These are phyloP conservation scores for Silene noctiflora DNA, from an alignment of 179 eudicot genomes.

Conservation along the genomic window DNA sequence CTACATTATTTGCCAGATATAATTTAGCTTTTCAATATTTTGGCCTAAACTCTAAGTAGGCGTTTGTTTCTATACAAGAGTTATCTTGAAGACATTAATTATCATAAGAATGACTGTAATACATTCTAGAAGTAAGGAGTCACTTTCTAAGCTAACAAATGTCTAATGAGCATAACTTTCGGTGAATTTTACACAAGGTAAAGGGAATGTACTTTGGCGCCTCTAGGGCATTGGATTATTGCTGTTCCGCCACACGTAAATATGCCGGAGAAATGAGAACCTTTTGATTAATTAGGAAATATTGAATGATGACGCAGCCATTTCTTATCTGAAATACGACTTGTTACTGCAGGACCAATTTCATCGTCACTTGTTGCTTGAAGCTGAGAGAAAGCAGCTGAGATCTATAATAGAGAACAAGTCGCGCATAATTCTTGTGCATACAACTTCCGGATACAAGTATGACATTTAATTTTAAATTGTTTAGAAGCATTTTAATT, in stretches of 20 bases:
- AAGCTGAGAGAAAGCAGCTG: constrained; percentile 86
- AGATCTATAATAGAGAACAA: constrained; percentile 89
- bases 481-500: background rate
- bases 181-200: no score
- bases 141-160: no score
- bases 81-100: no score
- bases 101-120: no score
- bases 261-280: background rate
- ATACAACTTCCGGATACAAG: constrained; percentile 98
- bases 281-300: background rate
- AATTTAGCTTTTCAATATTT: no score
- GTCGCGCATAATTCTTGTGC: constrained; percentile 85
- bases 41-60: no score
- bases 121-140: no score
- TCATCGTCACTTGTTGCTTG: constrained; percentile 78
- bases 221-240: background rate
- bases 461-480: constrained; percentile 25
- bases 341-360: constrained; percentile 72
- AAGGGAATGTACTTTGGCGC: background rate
- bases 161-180: no score
- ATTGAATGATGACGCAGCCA: background rate
- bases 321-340: background rate
- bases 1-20: no score
- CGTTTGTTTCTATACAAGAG: no score
- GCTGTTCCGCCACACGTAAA: background rate